Conservation (phyloP, 805 yeast genomes). For the Saccharomycopsis sp. region DNA sequence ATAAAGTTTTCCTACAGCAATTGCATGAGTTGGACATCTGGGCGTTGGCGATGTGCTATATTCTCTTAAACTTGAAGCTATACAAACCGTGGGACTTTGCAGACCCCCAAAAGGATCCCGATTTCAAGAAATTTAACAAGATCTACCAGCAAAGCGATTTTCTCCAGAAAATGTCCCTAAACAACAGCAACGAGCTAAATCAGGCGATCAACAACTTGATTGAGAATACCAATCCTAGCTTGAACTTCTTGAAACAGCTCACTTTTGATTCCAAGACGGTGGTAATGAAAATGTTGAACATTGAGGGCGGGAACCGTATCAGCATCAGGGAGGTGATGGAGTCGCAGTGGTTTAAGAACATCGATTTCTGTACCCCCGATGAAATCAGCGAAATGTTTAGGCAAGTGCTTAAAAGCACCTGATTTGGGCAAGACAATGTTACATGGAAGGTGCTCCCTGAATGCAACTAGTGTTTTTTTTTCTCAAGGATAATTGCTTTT, state of each 20-base stretch:
- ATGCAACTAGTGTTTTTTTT: too few species aligned
- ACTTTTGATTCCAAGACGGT: slow-evolving; percentile 9
- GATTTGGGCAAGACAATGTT: too few species aligned
- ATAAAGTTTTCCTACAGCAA: background rate
- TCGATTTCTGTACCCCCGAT: slow-evolving; percentile 9
- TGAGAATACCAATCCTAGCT: slow-evolving; percentile 7
- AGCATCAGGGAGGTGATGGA: slow-evolving; percentile 2
- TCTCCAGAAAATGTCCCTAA: slow-evolving; percentile 27
- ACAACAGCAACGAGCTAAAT: slow-evolving; percentile 17
- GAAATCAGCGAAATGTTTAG: slow-evolving; percentile 11
- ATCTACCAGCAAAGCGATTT: slow-evolving; percentile 8
- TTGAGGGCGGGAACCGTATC: slow-evolving; percentile 6
- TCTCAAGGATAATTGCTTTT: too few species aligned
- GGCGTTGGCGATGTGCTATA: slow-evolving; percentile 18
- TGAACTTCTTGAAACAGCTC: slow-evolving; percentile 10
- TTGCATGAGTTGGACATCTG: slow-evolving; percentile 14
- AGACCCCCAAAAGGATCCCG: slow-evolving; percentile 6
- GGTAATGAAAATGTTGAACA: slow-evolving; percentile 13
- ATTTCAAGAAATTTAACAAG: slow-evolving; percentile 7
- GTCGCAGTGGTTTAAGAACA: slow-evolving; percentile 17
- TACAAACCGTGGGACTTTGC: slow-evolving; percentile 20
- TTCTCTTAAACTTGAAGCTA: slow-evolving; percentile 11
- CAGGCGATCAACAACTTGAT: slow-evolving; percentile 12
- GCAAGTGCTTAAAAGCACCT: slow-evolving; percentile 1
- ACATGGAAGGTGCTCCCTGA: too few species aligned